Conservation (phyloP, 305 asterid genomes). For the Plantago lanceolata region DNA sequence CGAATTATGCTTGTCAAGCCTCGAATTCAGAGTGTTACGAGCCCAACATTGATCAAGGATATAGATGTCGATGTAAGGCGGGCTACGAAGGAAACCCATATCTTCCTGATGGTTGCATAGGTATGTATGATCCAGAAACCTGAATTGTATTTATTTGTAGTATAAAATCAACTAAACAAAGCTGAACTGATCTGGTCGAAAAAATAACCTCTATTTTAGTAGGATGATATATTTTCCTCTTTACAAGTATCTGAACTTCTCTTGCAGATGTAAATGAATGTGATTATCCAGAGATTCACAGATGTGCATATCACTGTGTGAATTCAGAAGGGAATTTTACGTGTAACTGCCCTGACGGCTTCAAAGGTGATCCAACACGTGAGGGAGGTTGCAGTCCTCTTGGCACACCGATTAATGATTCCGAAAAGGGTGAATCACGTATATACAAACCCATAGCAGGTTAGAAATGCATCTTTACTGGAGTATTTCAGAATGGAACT, state of each 20-base stretch:
- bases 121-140: too few relatives aligned
- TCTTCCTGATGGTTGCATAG: conserved; percentile 23
- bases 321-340: conserved; percentile 17
- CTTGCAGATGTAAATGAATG: conserved; percentile 25
- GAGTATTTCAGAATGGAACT: too few relatives aligned
- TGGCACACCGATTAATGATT: too few relatives aligned
- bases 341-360: conserved; percentile 23
- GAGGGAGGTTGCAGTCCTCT: conserved; percentile 34
- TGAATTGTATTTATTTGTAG: too few relatives aligned
- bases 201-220: too few relatives aligned
- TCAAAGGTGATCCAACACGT: conserved; percentile 23
- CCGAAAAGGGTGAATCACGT: conserved; percentile 12
- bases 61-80: conserved; percentile 20
- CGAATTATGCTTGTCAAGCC: conserved; percentile 23
- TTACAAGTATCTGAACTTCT: too few relatives aligned
- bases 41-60: conserved; percentile 19
- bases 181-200: too few relatives aligned
- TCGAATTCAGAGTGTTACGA: conserved; percentile 19
- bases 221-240: too few relatives aligned
- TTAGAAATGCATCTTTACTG: not conserved
- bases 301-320: conserved; percentile 9
- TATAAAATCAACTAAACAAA: too few relatives aligned
- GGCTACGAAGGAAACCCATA: conserved; percentile 30
- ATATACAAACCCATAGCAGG: conserved; percentile 25
- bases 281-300: not conserved